Conservation (phyloP, 2,329 filamentous ascomycete genomes). For the Fusarium metavorans region DNA sequence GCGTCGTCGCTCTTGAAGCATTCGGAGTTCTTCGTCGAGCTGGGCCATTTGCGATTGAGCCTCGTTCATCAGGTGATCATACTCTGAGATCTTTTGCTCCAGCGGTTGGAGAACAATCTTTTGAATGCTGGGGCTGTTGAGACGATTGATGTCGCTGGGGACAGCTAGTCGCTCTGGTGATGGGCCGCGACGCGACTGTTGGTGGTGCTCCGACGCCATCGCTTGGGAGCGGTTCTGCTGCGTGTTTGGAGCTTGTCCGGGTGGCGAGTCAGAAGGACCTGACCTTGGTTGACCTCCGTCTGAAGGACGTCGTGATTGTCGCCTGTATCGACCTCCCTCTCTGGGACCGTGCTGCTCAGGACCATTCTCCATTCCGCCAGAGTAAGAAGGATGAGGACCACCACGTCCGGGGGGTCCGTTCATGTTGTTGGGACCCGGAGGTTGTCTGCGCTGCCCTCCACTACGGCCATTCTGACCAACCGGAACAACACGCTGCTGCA, state of each 20-base stretch:
- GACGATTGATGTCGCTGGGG: conserved; percentile 52
- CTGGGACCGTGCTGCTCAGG: conserved; percentile 29
- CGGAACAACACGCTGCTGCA: conserved; percentile 43
- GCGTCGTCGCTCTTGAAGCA: conserved; percentile 55
- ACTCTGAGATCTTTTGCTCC: conserved; percentile 59
- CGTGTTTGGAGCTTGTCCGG: conserved; percentile 26
- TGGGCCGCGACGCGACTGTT: conserved; percentile 31
- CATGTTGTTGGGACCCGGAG: conserved; percentile 24
- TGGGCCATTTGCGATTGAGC: conserved; percentile 56
- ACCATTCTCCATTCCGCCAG: conserved; percentile 36
- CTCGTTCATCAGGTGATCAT: conserved; percentile 55
- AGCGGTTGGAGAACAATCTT: conserved; percentile 59
- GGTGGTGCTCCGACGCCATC: conserved; percentile 28
- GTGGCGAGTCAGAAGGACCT: conserved; percentile 20
- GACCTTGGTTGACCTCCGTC: conserved; percentile 29
- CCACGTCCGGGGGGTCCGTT: conserved; percentile 23
- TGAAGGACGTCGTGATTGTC: conserved; percentile 40
- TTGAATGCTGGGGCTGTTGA: conserved; percentile 58
- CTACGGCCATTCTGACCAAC: conserved; percentile 39
- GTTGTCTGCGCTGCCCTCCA: conserved; percentile 37
- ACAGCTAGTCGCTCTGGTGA: conserved; percentile 33
- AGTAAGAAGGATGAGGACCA: conserved; percentile 32
- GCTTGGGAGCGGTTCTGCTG: conserved; percentile 32
- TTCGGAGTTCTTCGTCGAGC: conserved; percentile 58
- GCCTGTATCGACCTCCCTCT: conserved; percentile 39